Percentiles rank a stretch among this genome's conserved stretches.
These are phyloP conservation scores for Lepiota brunneoincarnata DNA, from an alignment of 768 basidiomycete species.

Conservation along the genomic window DNA sequence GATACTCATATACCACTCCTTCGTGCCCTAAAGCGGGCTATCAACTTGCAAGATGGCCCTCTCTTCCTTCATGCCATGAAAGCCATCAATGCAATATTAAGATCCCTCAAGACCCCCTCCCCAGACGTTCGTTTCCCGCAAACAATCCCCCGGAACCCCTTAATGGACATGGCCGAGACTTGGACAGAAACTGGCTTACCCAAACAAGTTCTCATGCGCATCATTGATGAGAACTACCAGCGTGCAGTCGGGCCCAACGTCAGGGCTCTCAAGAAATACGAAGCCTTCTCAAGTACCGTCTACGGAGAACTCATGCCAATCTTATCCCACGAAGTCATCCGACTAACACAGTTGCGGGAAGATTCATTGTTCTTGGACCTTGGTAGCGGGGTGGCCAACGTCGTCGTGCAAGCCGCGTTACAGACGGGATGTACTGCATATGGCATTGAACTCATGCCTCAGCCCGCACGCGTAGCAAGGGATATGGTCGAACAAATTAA, in stretches of 20 bases:
- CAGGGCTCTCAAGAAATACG: constrained; percentile 75
- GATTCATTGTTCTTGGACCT: constrained; percentile 78
- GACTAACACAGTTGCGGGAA: constrained; percentile 51
- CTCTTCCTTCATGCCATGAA: constrained; percentile 63
- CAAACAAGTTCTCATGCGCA: constrained; percentile 63
- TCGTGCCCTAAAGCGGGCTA: constrained; percentile 65
- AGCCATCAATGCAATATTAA: constrained; percentile 60
- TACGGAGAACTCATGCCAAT: constrained; percentile 89
- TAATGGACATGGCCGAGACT: constrained; percentile 43
- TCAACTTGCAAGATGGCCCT: constrained; percentile 68
- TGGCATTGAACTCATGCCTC: constrained; percentile 75
- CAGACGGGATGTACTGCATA: constrained; percentile 77
- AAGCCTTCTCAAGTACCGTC: constrained; percentile 79
- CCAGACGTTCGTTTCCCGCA: constrained; percentile 51
- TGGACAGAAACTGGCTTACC: constrained; percentile 61
- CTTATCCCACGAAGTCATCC: constrained; percentile 72
- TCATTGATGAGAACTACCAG: constrained; percentile 92
- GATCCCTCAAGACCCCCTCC: constrained; percentile 58
- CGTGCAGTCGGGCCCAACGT: constrained; percentile 89
- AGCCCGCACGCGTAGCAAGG: constrained; percentile 77
- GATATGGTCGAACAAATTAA: constrained; percentile 73
- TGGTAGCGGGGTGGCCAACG: constrained; percentile 85
- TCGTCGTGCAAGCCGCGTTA: constrained; percentile 76
- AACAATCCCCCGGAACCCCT: constrained; percentile 40
- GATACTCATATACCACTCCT: constrained; percentile 35